Evolutionary conservation across 2,329 filamentous ascomycete species (phyloP).

Genomic region (Diaporthe citri): DNA sequence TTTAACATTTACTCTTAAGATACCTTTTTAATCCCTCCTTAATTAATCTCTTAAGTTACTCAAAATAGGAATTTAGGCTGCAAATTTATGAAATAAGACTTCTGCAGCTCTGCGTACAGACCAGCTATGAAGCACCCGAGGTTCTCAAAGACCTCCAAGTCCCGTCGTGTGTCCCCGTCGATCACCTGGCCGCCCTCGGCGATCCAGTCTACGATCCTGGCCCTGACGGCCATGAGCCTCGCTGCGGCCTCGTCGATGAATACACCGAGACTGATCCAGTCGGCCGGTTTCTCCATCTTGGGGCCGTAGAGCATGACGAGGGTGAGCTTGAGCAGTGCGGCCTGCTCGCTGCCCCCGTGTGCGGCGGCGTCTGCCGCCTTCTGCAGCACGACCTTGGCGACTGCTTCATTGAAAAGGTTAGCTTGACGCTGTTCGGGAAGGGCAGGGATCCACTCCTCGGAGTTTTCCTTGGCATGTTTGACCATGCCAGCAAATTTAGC

Average conservation of each 20-base stretch:
- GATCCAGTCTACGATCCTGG: not conserved
- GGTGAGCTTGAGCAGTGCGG: not conserved
- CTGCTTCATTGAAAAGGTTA: not conserved
- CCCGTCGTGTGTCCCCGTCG: not conserved
- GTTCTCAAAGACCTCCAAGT: not conserved
- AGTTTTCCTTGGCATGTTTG: not conserved
- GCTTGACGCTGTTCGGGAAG: not conserved
- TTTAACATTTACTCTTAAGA: not conserved
- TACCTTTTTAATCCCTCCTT: not conserved
- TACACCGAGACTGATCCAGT: not conserved
- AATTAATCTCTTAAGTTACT: not conserved
- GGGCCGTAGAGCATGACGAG: not conserved
- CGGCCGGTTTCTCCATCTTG: not conserved
- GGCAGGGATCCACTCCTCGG: not conserved
- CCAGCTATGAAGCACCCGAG: not conserved
- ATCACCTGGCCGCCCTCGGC: not conserved
- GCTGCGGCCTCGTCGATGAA: not conserved
- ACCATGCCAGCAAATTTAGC: not conserved
- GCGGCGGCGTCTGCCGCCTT: not conserved
- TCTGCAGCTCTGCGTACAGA: not conserved
- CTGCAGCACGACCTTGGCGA: not conserved
- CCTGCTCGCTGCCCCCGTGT: not conserved
- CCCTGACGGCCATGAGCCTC: not conserved
- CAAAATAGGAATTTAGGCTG: not conserved
- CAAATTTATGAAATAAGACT: not conserved